Evolutionary conservation across 345 rosid species (phyloP).

Genomic region (Eucalyptus regnans): DNA sequence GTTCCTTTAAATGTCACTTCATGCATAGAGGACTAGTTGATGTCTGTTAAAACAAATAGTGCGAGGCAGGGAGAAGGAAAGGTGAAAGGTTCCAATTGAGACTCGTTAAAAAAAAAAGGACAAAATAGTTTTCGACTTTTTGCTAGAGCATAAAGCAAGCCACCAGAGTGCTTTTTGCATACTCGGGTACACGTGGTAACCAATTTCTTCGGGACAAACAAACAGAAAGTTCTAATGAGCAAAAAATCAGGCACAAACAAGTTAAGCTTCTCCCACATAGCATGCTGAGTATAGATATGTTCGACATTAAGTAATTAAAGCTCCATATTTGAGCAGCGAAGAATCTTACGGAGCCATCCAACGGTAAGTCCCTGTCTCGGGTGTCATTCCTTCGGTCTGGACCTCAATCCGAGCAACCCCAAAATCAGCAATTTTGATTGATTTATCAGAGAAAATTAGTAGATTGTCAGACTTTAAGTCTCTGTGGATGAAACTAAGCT

Average conservation of each 20-base stretch:
- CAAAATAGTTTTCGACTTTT: background rate
- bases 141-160: background rate
- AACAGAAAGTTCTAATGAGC: background rate
- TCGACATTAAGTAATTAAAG: background rate
- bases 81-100: background rate
- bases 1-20: background rate
- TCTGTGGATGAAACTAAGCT: constrained; percentile 22
- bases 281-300: background rate
- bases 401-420: constrained; percentile 38
- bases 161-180: background rate
- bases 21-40: background rate
- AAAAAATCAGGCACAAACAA: background rate
- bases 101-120: background rate
- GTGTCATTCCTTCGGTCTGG: constrained; percentile 40
- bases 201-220: background rate
- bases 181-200: background rate
- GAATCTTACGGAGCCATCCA: constrained; percentile 48
- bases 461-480: constrained; percentile 36
- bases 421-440: constrained; percentile 40
- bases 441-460: constrained; percentile 19
- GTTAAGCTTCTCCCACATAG: background rate
- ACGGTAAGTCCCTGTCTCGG: constrained; percentile 39
- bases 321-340: background rate
- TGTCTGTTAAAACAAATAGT: background rate
- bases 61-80: background rate